These are phyloP conservation scores for Schizochytrium sp. DNA, from an alignment of 108 stramenopile species.

Conservation along the genomic window DNA sequence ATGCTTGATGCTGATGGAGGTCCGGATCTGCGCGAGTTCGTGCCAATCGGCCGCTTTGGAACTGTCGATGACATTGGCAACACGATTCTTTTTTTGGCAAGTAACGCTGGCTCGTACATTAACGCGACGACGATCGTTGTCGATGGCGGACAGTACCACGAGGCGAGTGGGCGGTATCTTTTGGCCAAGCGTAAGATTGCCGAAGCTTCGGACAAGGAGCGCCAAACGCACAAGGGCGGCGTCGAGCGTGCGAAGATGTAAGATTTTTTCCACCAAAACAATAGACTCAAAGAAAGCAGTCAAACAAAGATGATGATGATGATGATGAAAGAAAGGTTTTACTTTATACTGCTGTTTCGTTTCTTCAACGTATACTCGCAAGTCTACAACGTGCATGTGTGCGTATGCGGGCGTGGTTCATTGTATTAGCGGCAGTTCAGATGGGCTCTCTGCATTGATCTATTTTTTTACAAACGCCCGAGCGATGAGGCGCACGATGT, in stretches of 20 bases:
- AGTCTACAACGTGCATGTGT: too few species aligned
- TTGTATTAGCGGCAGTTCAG: too few species aligned
- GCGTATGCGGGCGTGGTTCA: too few species aligned
- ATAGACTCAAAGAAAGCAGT: background rate
- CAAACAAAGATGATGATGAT: background rate
- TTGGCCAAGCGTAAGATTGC: background rate
- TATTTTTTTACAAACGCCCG: too few species aligned
- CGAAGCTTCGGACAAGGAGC: background rate
- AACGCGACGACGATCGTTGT: conserved; percentile 13
- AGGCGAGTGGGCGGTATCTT: background rate
- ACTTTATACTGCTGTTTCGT: too few species aligned
- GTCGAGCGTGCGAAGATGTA: background rate
- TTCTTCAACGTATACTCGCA: too few species aligned
- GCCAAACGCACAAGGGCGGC: background rate
- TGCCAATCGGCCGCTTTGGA: background rate
- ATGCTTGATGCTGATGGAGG: background rate
- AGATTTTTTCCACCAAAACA: background rate
- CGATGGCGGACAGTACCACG: background rate
- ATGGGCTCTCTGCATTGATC: too few species aligned
- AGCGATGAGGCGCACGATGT: too few species aligned
- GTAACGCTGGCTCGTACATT: background rate
- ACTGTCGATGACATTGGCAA: conserved; percentile 11
- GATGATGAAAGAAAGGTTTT: too few species aligned
- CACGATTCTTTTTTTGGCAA: background rate
- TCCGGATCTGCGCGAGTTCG: background rate